These are phyloP conservation scores for Aspergillus leporis DNA, from an alignment of 495 filamentous ascomycete species.

Conservation along the genomic window DNA sequence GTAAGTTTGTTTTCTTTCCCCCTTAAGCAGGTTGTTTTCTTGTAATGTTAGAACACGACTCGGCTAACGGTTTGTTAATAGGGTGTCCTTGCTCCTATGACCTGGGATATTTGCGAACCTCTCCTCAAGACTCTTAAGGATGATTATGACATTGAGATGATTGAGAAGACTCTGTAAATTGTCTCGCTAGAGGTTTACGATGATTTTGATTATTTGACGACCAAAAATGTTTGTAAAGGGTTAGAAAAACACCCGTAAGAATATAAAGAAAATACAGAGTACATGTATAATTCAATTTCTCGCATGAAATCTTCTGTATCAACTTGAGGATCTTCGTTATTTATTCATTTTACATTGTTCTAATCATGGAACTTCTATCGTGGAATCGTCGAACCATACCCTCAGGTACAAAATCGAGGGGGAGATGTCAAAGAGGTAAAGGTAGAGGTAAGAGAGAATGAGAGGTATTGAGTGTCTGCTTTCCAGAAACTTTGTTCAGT, in stretches of 20 bases:
- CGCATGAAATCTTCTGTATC: background rate
- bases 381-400: constrained; percentile 25
- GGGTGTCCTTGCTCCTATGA: constrained; percentile 83
- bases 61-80: constrained; percentile 8
- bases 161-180: constrained; percentile 43
- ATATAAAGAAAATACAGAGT: background rate
- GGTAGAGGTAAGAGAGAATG: constrained; percentile 1
- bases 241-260: constrained; percentile 9
- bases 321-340: constrained; percentile 8
- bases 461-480: constrained; percentile 5
- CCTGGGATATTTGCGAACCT: constrained; percentile 63
- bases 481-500: constrained; percentile 1
- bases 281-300: background rate
- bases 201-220: constrained; percentile 7
- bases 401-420: constrained; percentile 7
- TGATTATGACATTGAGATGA: constrained; percentile 56
- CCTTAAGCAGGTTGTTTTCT: background rate
- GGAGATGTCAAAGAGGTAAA: constrained; percentile 4
- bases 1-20: constrained; percentile 16
- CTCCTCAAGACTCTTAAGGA: constrained; percentile 68
- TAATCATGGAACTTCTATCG: constrained; percentile 25
- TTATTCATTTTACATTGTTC: constrained; percentile 20
- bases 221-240: constrained; percentile 15
- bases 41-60: background rate
- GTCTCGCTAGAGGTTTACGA: background rate